These are phyloP conservation scores for Teunomyces atbi DNA, from an alignment of 805 yeast genomes.

Conservation along the genomic window DNA sequence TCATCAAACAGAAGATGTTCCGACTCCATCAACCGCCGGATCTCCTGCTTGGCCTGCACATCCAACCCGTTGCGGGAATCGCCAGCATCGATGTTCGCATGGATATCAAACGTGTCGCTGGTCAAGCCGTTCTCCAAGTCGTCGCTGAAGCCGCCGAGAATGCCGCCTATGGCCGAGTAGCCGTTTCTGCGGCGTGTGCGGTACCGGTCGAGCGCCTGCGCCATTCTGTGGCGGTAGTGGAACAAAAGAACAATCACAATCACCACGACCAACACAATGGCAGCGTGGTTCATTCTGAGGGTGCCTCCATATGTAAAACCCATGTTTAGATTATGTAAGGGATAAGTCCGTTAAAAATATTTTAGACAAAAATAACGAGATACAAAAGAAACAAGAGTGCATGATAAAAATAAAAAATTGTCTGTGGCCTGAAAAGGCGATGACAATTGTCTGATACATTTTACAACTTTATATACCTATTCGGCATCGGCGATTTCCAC, in stretches of 20 bases:
- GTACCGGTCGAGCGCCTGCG: constrained; percentile 26
- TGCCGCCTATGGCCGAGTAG: constrained; percentile 24
- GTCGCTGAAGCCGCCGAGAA: constrained; percentile 24
- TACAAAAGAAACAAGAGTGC: too few relatives aligned
- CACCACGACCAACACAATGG: constrained; percentile 14
- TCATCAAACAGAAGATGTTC: constrained; percentile 59
- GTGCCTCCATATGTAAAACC: background rate
- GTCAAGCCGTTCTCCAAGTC: constrained; percentile 56
- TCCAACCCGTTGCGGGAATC: constrained; percentile 67
- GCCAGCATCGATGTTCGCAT: constrained; percentile 34
- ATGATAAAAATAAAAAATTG: too few relatives aligned
- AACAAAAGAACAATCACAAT: constrained; percentile 20
- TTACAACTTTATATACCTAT: too few relatives aligned
- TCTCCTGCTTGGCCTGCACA: constrained; percentile 48
- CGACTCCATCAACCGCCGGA: constrained; percentile 53
- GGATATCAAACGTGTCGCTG: constrained; percentile 58
- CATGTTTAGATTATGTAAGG: background rate
- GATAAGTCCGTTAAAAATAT: background rate
- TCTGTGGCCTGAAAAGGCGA: too few relatives aligned
- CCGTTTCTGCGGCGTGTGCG: constrained; percentile 24
- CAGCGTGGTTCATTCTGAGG: constrained; percentile 12
- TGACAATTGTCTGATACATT: too few relatives aligned
- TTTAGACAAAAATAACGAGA: too few relatives aligned
- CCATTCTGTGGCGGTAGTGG: constrained; percentile 32
- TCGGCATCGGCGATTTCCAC: constrained; percentile 5